Percentiles rank a stretch among this genome's conserved stretches.
phyloP scores from a whole-genome alignment of 257 asterid genomes.

The Nicotiana attenuata region DNA sequence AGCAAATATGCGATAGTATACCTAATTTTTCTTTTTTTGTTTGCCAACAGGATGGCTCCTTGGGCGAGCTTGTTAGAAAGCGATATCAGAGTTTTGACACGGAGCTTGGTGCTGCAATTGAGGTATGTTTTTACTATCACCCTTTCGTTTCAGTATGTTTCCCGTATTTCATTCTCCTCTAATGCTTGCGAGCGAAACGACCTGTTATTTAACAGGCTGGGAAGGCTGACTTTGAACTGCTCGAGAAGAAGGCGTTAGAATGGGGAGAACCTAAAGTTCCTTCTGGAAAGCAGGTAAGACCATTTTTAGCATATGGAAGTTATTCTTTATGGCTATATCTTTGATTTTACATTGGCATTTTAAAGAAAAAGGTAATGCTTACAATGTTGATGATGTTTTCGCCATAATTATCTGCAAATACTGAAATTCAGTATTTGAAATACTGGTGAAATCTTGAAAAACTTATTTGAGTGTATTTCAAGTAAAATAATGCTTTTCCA shows the following conservation, averaged over 20 bases:
- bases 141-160: neutral
- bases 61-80: conserved; percentile 68
- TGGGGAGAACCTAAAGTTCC: conserved; percentile 87
- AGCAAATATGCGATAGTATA: neutral
- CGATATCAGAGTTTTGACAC: conserved; percentile 86
- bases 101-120: conserved; percentile 72
- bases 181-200: neutral
- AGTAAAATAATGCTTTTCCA: neutral
- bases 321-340: neutral
- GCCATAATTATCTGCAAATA: neutral
- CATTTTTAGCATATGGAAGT: neutral
- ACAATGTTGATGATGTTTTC: neutral
- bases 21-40: neutral
- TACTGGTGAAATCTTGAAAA: neutral
- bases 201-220: conserved; percentile 53
- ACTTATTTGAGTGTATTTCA: neutral
- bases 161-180: neutral
- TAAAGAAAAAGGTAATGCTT: neutral
- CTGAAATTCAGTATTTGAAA: neutral
- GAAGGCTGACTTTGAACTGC: conserved; percentile 72
- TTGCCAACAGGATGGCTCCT: conserved; percentile 55
- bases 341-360: neutral
- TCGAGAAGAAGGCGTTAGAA: conserved; percentile 79
- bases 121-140: conserved; percentile 36
- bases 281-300: conserved; percentile 85